Conservation (phyloP, 2,329 filamentous ascomycete species). For the Neurospora sp. region DNA sequence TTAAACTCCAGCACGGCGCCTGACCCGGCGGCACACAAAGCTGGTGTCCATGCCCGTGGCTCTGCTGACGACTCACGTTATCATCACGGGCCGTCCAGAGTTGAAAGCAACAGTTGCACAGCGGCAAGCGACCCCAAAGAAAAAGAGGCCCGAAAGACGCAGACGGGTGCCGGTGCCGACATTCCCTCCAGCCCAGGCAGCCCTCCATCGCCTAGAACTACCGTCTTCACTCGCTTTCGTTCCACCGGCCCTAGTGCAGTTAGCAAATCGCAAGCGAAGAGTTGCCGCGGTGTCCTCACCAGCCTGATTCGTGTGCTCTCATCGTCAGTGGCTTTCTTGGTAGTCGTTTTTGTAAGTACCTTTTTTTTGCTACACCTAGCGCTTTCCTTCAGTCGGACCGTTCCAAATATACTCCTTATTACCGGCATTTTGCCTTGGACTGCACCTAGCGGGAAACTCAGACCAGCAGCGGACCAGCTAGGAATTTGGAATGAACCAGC, state of each 20-base stretch:
- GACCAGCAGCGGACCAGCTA: not conserved
- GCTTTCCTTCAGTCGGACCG: conserved; percentile 6
- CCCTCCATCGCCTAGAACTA: not conserved
- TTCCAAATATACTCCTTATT: conserved; percentile 4
- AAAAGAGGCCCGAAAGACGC: not conserved
- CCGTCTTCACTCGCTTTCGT: not conserved
- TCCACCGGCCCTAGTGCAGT: not conserved
- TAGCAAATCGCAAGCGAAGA: not conserved
- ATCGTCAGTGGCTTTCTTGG: conserved; percentile 21
- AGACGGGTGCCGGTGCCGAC: not conserved
- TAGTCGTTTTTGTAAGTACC: conserved; percentile 23
- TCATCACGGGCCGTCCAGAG: not conserved
- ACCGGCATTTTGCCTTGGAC: not conserved
- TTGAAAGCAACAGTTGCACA: not conserved
- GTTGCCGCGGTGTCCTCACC: not conserved
- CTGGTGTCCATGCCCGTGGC: not conserved
- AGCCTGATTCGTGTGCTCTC: conserved; percentile 18
- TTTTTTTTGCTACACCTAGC: conserved; percentile 15
- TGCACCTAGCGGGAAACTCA: not conserved
- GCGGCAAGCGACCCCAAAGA: not conserved
- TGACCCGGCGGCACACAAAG: not conserved
- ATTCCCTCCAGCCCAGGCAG: not conserved
- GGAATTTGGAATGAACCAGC: not conserved
- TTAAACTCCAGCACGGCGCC: not conserved
- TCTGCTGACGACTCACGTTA: not conserved